These are phyloP conservation scores for Daldinia sp. DNA, from an alignment of 2,329 filamentous ascomycete species.

Conservation along the genomic window DNA sequence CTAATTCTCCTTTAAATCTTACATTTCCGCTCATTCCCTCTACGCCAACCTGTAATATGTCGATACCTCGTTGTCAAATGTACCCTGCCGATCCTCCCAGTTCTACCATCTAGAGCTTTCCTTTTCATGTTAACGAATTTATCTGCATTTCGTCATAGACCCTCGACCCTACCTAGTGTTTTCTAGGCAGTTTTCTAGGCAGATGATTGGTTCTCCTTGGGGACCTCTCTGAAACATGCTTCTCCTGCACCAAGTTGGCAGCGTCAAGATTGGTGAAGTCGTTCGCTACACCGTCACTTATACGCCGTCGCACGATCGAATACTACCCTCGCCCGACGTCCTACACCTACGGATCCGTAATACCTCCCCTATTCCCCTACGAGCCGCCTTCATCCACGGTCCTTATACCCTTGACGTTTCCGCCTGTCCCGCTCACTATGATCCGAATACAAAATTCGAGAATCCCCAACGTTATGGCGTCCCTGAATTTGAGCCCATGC, in stretches of 20 bases:
- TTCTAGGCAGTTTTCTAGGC: constrained; percentile 9
- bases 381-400: constrained; percentile 95
- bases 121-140: constrained; percentile 3
- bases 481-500: constrained; percentile 94
- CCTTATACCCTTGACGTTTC: constrained; percentile 92
- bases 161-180: constrained; percentile 11
- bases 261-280: constrained; percentile 93
- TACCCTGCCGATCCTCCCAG: neutral
- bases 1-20: constrained; percentile 13
- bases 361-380: constrained; percentile 87
- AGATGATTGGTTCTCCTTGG: constrained; percentile 27
- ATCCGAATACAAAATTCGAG: constrained; percentile 83
- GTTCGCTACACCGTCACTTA: constrained; percentile 94
- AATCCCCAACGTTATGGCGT: constrained; percentile 77
- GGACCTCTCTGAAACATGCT: constrained; percentile 71
- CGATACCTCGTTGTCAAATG: neutral
- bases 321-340: constrained; percentile 84
- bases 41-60: constrained; percentile 7
- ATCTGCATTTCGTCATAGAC: constrained; percentile 17
- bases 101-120: constrained; percentile 4
- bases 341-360: constrained; percentile 92
- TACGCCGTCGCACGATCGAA: constrained; percentile 87
- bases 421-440: constrained; percentile 84
- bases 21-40: neutral
- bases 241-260: constrained; percentile 89